Percentiles rank a stretch among this genome's conserved stretches.
Evolutionary conservation across 495 filamentous ascomycete genomes (phyloP).

Genomic region (Ramalina intermedia): DNA sequence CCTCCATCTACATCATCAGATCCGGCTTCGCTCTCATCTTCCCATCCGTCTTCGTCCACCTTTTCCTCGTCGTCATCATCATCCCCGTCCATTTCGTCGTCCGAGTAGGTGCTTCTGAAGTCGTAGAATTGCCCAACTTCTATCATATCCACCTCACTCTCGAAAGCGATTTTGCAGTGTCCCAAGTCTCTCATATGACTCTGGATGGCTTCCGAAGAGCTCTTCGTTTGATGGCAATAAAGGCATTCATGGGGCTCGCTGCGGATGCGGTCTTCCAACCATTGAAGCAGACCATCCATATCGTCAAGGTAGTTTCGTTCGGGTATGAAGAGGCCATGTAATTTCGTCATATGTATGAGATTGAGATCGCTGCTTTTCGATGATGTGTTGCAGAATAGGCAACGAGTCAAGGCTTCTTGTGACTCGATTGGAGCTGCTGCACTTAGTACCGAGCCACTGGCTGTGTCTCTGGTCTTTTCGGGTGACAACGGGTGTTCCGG

Average conservation of each 20-base stretch:
- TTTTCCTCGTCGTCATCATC: constrained; percentile 14
- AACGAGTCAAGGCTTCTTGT: constrained; percentile 42
- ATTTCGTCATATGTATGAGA: constrained; percentile 74
- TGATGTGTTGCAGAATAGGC: constrained; percentile 79
- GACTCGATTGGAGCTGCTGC: constrained; percentile 18
- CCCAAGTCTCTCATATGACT: constrained; percentile 95
- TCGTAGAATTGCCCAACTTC: constrained; percentile 98
- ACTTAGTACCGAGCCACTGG: constrained; percentile 6
- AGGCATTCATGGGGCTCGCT: constrained; percentile 62
- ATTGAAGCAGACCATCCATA: constrained; percentile 64
- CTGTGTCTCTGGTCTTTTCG: constrained; percentile 10
- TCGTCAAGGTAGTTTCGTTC: constrained; percentile 71
- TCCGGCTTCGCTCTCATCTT: constrained; percentile 77
- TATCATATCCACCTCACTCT: constrained; percentile 76
- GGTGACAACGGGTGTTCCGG: constrained; percentile 25
- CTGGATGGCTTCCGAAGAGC: constrained; percentile 58
- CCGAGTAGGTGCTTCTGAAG: constrained; percentile 87
- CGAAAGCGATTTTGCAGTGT: constrained; percentile 93
- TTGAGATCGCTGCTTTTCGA: constrained; percentile 61
- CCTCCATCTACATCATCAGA: constrained; percentile 67
- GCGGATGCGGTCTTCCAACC: constrained; percentile 58
- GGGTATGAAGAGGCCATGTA: constrained; percentile 92
- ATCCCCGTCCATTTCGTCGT: constrained; percentile 31
- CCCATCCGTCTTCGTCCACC: constrained; percentile 63
- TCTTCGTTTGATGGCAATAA: constrained; percentile 66